These are phyloP conservation scores for Stentor coeruleus DNA, from an alignment of 73 alveolate genomes.

Conservation along the genomic window DNA sequence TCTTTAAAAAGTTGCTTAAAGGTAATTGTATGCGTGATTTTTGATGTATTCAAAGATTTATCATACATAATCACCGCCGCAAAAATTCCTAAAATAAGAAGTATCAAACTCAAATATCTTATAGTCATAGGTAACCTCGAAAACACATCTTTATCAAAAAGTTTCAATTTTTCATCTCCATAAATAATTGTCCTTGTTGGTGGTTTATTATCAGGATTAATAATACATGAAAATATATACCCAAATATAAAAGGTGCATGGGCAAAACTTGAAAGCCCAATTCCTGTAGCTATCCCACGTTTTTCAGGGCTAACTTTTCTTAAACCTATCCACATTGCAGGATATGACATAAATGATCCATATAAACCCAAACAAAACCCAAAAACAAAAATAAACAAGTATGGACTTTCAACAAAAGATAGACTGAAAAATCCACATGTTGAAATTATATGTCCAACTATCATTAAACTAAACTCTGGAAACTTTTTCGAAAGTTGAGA, in stretches of 20 bases:
- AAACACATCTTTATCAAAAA: neutral
- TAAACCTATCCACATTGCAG: neutral
- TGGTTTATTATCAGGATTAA: neutral
- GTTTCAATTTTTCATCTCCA: neutral
- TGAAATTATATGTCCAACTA: neutral
- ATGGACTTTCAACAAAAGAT: neutral
- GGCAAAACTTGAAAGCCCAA: neutral
- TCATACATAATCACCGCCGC: neutral
- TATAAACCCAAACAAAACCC: neutral
- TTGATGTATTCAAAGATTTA: no score
- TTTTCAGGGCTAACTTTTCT: neutral
- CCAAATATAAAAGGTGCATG: neutral
- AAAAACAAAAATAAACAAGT: neutral
- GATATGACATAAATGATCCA: neutral
- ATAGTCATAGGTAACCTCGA: neutral
- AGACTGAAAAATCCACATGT: neutral
- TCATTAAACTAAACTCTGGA: neutral
- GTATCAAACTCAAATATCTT: neutral
- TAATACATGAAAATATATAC: neutral
- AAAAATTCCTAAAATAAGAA: neutral
- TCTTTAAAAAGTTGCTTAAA: neutral
- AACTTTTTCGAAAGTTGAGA: neutral
- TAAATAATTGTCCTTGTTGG: neutral
- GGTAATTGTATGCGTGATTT: neutral
- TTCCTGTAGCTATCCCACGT: neutral